Base-by-base conservation (phyloP, 1,139 yeast genomes). In the Pichia sorboxylosa region DNA sequence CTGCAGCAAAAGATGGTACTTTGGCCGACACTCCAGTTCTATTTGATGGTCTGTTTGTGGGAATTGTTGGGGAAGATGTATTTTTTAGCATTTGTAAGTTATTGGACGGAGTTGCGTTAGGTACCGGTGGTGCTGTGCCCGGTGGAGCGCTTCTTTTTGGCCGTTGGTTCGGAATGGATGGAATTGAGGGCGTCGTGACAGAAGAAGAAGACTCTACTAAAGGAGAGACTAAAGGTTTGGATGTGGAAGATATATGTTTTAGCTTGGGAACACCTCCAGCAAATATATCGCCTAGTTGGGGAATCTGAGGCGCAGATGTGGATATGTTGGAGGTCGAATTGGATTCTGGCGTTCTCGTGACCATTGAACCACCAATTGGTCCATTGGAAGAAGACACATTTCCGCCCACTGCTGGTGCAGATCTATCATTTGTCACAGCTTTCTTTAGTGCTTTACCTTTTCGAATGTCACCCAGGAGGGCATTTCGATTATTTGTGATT, bases 221-320 rank as follows among this genome's bases (percentile, higher is more conserved):
- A 9, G 31, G 17, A 6, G 6, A 10, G 35, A 49, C 31, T 2
- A 48, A 42, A 8, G 66, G 56, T 22, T 59, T 54, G 8, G 63
- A 64, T 2, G 67, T 52, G n/a, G 66, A 69, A 18, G 59, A 61
- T 25, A 67, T 66, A 40, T 74, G 75, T 45, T 70, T 73, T 44
- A 84, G 61, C 47, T 80, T 82, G 7, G 95, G 94, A 53, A 84
- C 67, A 2, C 94, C 94, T 9, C 83, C 85, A 7, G 94, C 92
- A 54, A 83, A 75, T 13, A 83, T 67, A 37, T 80, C 90, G 16
- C 87, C 93, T 41, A 83, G 56, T 48, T 64, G 75, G n/a, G 77
- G 78, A 11, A 31, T 17, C 13, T 24, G 13, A 3, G 55, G 43
- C 1, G 54, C 50, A 5, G 48, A 39, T 6, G 14, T 13, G 9